Evolutionary conservation across 1,284 basidiomycete genomes (phyloP), one percentile per base, ranked within the genome.

Genomic region (Moesziomyces parantarcticus): DNA sequence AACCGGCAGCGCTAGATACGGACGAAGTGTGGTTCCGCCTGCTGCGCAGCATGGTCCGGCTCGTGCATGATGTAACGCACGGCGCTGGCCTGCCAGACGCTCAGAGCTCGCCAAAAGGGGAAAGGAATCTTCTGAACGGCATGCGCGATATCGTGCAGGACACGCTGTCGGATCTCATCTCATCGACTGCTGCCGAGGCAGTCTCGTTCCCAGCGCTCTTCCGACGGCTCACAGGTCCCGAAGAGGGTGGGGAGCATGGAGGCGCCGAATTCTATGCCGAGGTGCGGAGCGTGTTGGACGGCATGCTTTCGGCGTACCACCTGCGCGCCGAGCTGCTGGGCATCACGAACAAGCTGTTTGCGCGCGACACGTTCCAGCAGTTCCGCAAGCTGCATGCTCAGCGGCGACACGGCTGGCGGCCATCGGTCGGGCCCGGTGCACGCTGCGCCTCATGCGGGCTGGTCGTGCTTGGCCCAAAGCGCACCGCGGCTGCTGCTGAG

Each of bases 261-360:
- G 52, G 41, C 21, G 64, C 65, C 21, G 79, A 36, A 67, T 75
- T 63, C 88, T 98, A 98, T 83, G 90, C 91, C 34, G 94, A 98
- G 84, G 96, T 98, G 84, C 89, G 94, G 45, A 88, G 89, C 5
- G 94, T 99, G 60, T 86, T 99, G 22, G 91, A 90, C 0, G 92
- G 93, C 29, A 99, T 99, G 93, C 86, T 98, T 70, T 93, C 95
- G 77, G 92, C 93, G 2, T 98, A 97, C 85, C 89, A 91, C 22
- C 89, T 92, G 6, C 94, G 99, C 73, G 91, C 91, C 23, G 95
- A 98, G 76, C 89, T 96, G 87, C 87, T 99, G n/a, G 85, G 88
- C 34, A 93, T 97, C 79, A 92, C 93, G 16, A 92, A 92, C 76
- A 89, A 91, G 65, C 86, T 98, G 23, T 87, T 95, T 41, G 89